A percentile compares a stretch with the other conserved stretches of the same genome.
Evolutionary conservation across 768 basidiomycete species (phyloP).

Genomic region (Amyloporia xantha): DNA sequence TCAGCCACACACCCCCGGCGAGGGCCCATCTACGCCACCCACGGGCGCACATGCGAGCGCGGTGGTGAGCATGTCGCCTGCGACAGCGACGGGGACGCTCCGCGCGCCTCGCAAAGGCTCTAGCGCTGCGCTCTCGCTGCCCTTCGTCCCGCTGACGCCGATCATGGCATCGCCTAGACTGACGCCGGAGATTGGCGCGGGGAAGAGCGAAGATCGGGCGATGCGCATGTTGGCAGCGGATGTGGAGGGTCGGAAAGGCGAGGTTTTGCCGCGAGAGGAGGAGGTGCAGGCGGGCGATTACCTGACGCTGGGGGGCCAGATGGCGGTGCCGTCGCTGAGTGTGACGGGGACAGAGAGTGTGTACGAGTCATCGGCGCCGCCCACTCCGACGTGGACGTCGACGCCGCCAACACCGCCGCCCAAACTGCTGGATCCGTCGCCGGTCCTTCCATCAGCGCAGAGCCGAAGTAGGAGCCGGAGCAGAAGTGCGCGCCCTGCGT

Average conservation of each 20-base stretch:
- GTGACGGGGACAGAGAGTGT: too few relatives aligned
- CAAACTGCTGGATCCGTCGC: slow-evolving; percentile 2
- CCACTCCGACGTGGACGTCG: slow-evolving; percentile 49
- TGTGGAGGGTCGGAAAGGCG: neutral
- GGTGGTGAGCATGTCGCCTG: slow-evolving; percentile 5
- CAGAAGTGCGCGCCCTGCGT: slow-evolving; percentile 2
- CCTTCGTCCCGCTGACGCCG: slow-evolving; percentile 39
- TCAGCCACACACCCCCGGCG: neutral
- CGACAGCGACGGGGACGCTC: slow-evolving; percentile 9
- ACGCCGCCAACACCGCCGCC: slow-evolving; percentile 54
- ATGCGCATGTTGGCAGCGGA: neutral
- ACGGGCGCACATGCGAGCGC: slow-evolving; percentile 1
- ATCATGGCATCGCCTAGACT: slow-evolving; percentile 55
- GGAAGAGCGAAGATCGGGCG: neutral
- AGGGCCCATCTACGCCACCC: neutral
- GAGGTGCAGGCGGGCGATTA: neutral
- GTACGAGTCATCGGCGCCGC: neutral
- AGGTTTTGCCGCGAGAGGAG: neutral
- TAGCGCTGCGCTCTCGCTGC: slow-evolving; percentile 5
- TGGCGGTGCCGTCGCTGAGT: neutral
- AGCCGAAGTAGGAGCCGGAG: slow-evolving; percentile 7
- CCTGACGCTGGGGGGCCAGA: neutral
- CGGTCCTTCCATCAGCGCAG: neutral
- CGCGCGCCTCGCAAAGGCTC: slow-evolving; percentile 9
- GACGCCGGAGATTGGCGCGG: slow-evolving; percentile 35